Evolutionary conservation across 75 land plant genomes (phyloP).

Genomic region (Isoetes taiwanensis): DNA sequence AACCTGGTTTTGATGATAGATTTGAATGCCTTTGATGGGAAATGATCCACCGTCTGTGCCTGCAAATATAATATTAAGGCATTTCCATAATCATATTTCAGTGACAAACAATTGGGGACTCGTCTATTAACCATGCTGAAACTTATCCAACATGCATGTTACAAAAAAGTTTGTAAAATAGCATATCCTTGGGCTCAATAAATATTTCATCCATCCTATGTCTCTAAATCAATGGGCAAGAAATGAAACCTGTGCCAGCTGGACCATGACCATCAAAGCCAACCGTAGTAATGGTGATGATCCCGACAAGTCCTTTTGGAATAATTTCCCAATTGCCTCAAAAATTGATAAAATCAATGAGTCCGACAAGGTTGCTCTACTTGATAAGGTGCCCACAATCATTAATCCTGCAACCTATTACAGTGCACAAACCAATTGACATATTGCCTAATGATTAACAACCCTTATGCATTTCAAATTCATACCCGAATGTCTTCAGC

Average conservation of each 20-base stretch:
- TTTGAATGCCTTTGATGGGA: constrained; percentile 32
- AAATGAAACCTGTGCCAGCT: constrained; percentile 73
- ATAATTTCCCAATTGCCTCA: constrained; percentile 23
- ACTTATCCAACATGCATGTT: too few species aligned
- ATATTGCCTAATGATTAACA: too few species aligned
- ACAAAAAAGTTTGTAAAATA: too few species aligned
- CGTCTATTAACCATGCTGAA: too few species aligned
- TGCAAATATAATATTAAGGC: constrained; percentile 16
- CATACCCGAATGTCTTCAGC: constrained; percentile 26
- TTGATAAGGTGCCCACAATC: constrained; percentile 53
- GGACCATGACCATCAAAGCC: constrained; percentile 51
- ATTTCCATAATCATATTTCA: too few species aligned
- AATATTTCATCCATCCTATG: too few species aligned
- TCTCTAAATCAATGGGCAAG: too few species aligned
- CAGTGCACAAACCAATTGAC: too few species aligned
- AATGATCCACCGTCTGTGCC: constrained; percentile 25
- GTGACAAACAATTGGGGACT: too few species aligned
- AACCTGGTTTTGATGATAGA: constrained; percentile 25
- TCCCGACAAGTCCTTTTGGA: constrained; percentile 28
- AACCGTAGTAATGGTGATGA: constrained; percentile 35
- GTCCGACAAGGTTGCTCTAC: constrained; percentile 34
- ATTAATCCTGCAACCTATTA: constrained; percentile 75
- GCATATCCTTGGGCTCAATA: too few species aligned
- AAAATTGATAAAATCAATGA: constrained; percentile 36
- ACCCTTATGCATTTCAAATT: too few species aligned